Base-by-base conservation (phyloP, 2,329 filamentous ascomycete genomes). In the Coniochaeta sp. region DNA sequence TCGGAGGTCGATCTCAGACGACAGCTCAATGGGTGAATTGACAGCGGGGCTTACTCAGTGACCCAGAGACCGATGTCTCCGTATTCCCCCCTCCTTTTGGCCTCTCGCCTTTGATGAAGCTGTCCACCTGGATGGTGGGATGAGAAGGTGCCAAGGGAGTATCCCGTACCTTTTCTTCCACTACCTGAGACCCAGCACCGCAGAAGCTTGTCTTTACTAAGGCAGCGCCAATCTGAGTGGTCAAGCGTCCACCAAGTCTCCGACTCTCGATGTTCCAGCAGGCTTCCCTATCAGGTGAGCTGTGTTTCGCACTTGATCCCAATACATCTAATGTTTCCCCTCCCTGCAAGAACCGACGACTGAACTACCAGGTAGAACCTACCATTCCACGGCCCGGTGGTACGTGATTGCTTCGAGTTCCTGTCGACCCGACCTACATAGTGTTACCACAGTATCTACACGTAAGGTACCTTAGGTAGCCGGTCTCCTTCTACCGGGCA, bases 1-100 rank as follows among this genome's bases (percentile, higher is more conserved):
- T 65, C 65, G 64, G 64, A 67, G 66, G 65, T 12, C n/a, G 31
- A 38, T 56, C 31, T 31, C 36, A 11, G 34, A 56, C 31, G 31
- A 36, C 31, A 56, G 26, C n/a, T 56, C 31, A 56, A 17, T 44
- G 56, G 55, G 24, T 26, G 43, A 52, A 52, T 54, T 60, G 44
- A 33, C 44, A 24, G 59, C 59, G 59, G 59, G 59, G 59, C 60
- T 60, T 60, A 60, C 59, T 60, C 59, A 60, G 54, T 24, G 38
- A 24, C 50, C 43, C 34, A 59, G 28, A 31, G 22, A 26, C 24
- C 26, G 22, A 26, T 16, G 24, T 26, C 9, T 28, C 22, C 47
- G 26, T 52, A 31, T 47, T 31, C 47, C 12, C 47, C 24, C 22
- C 47, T 14, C n/a, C 12, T 14, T 26, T 50, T 28, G 19, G 40